These are phyloP conservation scores for Hibiscus tridactylites DNA, from an alignment of 345 rosid species.

Conservation along the genomic window DNA sequence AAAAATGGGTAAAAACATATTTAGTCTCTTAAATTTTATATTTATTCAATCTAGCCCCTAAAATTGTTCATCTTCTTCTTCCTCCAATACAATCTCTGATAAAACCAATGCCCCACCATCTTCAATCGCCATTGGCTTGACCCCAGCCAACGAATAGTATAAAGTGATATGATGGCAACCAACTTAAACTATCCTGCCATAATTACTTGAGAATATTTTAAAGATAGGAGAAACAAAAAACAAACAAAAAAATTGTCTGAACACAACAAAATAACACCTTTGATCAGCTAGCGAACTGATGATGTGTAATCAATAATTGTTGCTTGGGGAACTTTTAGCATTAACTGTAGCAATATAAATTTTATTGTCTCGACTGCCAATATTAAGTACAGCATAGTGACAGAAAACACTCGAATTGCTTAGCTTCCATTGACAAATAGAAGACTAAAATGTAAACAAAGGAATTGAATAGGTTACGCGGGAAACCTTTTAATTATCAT, in stretches of 20 bases:
- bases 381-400: conserved; percentile 25
- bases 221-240: not conserved
- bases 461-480: no score
- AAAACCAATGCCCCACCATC: no score
- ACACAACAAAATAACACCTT: conserved; percentile 17
- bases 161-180: not conserved
- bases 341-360: conserved; percentile 62
- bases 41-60: no score
- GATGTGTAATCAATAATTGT: conserved; percentile 46
- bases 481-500: no score
- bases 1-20: no score
- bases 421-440: not conserved
- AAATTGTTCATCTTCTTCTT: no score
- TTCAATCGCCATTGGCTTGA: no score
- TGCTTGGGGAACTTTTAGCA: conserved; percentile 36
- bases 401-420: not conserved
- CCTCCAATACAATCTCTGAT: no score
- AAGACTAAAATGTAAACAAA: not conserved
- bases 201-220: not conserved
- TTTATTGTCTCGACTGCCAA: conserved; percentile 72
- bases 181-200: not conserved
- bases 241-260: no score
- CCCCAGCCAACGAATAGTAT: not conserved
- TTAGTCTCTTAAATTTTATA: no score
- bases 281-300: conserved; percentile 55